Base-by-base conservation (phyloP, 1,139 yeast species). In the Yamadazyma atmosphaerica region DNA sequence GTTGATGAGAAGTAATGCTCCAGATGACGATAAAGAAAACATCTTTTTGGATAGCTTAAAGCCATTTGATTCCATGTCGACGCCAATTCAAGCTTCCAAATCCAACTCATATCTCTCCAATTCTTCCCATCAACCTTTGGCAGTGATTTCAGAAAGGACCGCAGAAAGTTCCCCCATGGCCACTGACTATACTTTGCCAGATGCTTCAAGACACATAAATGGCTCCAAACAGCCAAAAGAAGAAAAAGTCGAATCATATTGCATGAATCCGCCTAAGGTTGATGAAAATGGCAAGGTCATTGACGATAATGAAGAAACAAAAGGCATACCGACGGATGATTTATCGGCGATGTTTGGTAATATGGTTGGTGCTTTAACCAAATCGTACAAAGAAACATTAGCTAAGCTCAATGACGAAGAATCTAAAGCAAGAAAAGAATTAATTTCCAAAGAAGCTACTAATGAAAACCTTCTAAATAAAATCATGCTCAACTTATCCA, bases 341-440 rank as follows among this genome's bases (percentile, higher is more conserved):
- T 11, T 41, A 15, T 16, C 39, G 1, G 9, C 23, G 8, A 39
- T 43, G 28, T 28, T 44, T 8, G 32, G 22, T 1, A 36, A 23
- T 10, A 63, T 74, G 74, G 56, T 77, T 26, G 62, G 65, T 35
- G 68, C 79, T 0, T 63, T 78, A 32, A 61, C 76, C 8, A 68
- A 63, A 33, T 63, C 74, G 1, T 74, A 74, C 48, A 45, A 52
- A 7, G 47, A 47, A 11, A 61, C 65, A 33, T 46, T 62, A 29
- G 40, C 46, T 9, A 45, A 44, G 14, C 46, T 68, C 19, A 55
- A 50, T 13, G 42, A 41, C 9, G 61, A 51, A 25, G 40, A 36
- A 12, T 19, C 28, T 3, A 18, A 54, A 45, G 27, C 58, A 49
- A 37, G 45, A 29, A 31, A 19, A 11, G 34, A 39, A 14, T 33